Percentiles rank a stretch among this genome's conserved stretches.
Conservation (phyloP, 2,329 filamentous ascomycete species). For the Pseudocercospora eumusae region DNA sequence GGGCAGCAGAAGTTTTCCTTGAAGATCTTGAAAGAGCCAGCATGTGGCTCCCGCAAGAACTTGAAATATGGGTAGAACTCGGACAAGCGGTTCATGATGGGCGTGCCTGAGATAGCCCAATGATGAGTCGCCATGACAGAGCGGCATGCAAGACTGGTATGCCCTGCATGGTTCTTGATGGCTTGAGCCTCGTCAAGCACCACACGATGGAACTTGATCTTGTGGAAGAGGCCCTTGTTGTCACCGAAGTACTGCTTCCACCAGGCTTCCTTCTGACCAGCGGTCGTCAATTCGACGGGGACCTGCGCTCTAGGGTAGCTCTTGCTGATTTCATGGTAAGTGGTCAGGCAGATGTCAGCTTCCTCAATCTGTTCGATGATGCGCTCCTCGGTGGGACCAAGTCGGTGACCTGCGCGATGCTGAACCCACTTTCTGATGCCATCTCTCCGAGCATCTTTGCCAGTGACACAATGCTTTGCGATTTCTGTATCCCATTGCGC, state of each 20-base stretch:
- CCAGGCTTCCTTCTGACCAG: constrained; percentile 45
- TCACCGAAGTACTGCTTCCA: constrained; percentile 39
- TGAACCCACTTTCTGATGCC: constrained; percentile 28
- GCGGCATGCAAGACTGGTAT: constrained; percentile 51
- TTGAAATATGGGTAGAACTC: constrained; percentile 49
- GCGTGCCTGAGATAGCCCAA: constrained; percentile 50
- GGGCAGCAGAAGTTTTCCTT: constrained; percentile 47
- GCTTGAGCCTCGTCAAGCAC: constrained; percentile 94
- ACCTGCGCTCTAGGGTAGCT: constrained; percentile 47
- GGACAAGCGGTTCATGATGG: constrained; percentile 40
- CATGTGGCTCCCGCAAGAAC: constrained; percentile 47
- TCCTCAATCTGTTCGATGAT: constrained; percentile 19
- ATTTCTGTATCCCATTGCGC: constrained; percentile 45
- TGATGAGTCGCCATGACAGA: constrained; percentile 43
- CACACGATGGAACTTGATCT: constrained; percentile 52
- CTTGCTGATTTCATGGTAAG: constrained; percentile 45
- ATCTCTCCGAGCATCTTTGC: constrained; percentile 24
- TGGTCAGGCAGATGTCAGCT: constrained; percentile 43
- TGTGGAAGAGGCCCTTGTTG: constrained; percentile 44
- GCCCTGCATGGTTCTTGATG: constrained; percentile 68
- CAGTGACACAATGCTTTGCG: constrained; percentile 26
- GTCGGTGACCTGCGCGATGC: constrained; percentile 22
- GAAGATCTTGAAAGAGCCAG: constrained; percentile 47
- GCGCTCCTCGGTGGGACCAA: constrained; percentile 13
- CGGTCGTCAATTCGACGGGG: constrained; percentile 42